phyloP scores from a whole-genome alignment of 2,329 filamentous ascomycete species.

The Dactylellina cionopaga region DNA sequence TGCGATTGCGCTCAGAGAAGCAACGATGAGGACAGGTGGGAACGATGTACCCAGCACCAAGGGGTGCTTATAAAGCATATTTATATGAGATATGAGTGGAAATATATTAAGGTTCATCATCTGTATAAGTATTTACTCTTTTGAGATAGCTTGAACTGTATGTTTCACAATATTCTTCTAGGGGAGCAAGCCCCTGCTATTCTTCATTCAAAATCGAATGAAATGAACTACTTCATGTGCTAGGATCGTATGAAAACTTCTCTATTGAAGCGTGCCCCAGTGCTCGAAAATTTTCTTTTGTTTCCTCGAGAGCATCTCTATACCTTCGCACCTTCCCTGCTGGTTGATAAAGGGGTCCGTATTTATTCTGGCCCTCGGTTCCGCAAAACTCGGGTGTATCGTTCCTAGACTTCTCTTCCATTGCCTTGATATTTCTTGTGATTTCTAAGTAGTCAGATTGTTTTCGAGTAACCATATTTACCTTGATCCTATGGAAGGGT shows the following conservation, averaged over 20 bases:
- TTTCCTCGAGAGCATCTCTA: background rate
- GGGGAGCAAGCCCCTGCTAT: too few species aligned
- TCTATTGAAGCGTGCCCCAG: too few species aligned
- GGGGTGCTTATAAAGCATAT: constrained; percentile 23
- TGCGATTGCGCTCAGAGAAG: constrained; percentile 82
- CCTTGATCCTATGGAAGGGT: background rate
- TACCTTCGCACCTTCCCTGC: background rate
- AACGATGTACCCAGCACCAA: constrained; percentile 81
- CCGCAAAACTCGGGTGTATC: background rate
- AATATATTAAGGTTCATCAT: background rate
- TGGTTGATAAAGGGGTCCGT: background rate
- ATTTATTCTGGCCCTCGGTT: background rate
- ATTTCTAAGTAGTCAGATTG: background rate
- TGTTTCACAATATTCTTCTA: too few species aligned
- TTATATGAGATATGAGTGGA: background rate
- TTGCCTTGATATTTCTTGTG: too few species aligned
- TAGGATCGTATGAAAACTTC: too few species aligned
- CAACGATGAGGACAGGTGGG: constrained; percentile 77
- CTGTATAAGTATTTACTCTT: background rate
- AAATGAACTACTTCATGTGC: too few species aligned
- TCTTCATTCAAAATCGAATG: too few species aligned
- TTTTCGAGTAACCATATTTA: background rate
- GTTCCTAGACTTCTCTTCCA: background rate
- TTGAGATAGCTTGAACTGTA: too few species aligned
- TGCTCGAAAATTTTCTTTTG: background rate